Conservation (phyloP, 1,139 yeast genomes). For the Candida mesenterica region DNA sequence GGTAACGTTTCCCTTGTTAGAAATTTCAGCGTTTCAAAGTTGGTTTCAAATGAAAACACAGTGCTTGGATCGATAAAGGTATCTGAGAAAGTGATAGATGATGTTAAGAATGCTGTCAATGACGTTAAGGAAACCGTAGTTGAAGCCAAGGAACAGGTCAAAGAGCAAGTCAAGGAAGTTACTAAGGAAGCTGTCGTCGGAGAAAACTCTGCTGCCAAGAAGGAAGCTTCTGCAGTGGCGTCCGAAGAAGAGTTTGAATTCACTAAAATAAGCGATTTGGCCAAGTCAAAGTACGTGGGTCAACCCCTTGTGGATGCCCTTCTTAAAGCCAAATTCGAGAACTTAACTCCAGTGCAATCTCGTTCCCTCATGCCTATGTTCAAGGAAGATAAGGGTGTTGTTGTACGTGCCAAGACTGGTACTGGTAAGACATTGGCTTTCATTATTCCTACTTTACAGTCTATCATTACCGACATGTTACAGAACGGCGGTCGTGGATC, state of each 20-base stretch:
- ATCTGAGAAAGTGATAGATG: background rate
- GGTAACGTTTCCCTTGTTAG: slow-evolving; percentile 2
- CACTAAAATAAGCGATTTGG: slow-evolving; percentile 8
- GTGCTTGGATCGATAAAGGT: slow-evolving; percentile 1
- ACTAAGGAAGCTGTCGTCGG: background rate
- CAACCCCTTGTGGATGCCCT: slow-evolving; percentile 29
- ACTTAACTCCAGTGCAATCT: slow-evolving; percentile 78
- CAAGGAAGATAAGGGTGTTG: slow-evolving; percentile 57
- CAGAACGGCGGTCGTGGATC: slow-evolving; percentile 15
- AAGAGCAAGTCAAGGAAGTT: no score
- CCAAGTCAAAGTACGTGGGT: slow-evolving; percentile 11
- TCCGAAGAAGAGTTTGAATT: background rate
- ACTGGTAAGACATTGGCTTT: slow-evolving; percentile 94
- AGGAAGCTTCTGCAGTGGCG: background rate
- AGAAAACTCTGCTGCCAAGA: background rate
- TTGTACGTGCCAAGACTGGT: slow-evolving; percentile 91
- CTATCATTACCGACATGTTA: slow-evolving; percentile 9
- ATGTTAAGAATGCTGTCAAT: background rate
- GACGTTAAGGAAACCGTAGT: background rate
- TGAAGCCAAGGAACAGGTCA: background rate
- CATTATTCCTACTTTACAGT: slow-evolving; percentile 71
- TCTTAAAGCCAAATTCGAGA: slow-evolving; percentile 39
- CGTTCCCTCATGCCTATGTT: slow-evolving; percentile 68
- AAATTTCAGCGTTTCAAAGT: slow-evolving; percentile 4
- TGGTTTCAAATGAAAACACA: background rate